These are phyloP conservation scores for Cladochytrium replicatum DNA, from an alignment of 192 early-diverging fungal species.

Conservation along the genomic window DNA sequence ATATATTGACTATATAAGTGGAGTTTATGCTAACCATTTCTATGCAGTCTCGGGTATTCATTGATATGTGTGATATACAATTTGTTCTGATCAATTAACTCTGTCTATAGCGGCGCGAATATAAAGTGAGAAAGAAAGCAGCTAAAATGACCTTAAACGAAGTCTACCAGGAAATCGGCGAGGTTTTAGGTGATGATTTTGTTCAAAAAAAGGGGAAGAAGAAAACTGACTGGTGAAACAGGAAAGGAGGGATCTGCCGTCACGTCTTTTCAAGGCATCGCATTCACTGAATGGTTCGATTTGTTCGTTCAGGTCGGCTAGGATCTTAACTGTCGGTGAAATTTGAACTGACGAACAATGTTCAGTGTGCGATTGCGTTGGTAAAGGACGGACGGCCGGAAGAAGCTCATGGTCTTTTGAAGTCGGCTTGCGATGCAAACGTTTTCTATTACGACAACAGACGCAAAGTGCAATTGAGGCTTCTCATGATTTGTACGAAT, in stretches of 20 bases:
- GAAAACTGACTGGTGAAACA: not conserved
- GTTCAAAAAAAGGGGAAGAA: not conserved
- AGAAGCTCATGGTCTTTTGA: constrained; percentile 49
- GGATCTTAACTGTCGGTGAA: not conserved
- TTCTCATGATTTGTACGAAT: constrained; percentile 54
- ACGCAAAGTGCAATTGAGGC: constrained; percentile 21
- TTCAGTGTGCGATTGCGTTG: constrained; percentile 47
- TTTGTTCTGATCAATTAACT: too few relatives aligned
- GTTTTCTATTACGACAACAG: constrained; percentile 48
- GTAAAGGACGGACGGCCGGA: constrained; percentile 35
- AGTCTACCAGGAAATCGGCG: not conserved
- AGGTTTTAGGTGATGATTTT: not conserved
- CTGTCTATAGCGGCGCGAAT: too few relatives aligned
- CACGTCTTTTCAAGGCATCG: constrained; percentile 32
- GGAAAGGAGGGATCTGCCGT: too few relatives aligned
- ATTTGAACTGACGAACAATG: not conserved
- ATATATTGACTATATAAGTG: not conserved
- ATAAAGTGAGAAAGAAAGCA: not conserved
- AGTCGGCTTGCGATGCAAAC: constrained; percentile 41
- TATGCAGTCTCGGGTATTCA: too few relatives aligned
- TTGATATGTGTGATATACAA: too few relatives aligned
- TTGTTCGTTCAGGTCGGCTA: constrained; percentile 49
- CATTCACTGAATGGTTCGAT: constrained; percentile 53
- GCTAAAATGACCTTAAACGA: not conserved
- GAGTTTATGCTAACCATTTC: not conserved